phyloP scores from a whole-genome alignment of 257 asterid genomes.

The Solanum bulbocastanum region DNA sequence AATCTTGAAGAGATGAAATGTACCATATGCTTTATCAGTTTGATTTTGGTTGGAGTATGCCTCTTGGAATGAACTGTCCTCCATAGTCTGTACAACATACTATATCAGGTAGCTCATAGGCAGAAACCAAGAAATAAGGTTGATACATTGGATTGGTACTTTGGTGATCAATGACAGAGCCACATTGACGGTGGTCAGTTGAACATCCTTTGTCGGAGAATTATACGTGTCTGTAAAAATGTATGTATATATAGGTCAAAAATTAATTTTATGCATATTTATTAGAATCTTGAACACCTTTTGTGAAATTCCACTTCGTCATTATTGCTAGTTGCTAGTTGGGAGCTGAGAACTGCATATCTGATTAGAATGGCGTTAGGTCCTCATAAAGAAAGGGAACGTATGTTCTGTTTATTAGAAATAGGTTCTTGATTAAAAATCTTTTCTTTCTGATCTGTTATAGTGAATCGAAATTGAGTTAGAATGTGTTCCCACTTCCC shows the following conservation, averaged over 20 bases:
- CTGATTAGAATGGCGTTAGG: neutral
- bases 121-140: neutral
- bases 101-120: neutral
- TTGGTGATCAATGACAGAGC: neutral
- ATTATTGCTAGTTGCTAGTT: neutral
- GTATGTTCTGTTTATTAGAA: neutral
- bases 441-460: neutral
- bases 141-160: neutral
- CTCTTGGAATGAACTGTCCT: neutral
- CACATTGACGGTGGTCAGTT: neutral
- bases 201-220: neutral
- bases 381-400: neutral
- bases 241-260: neutral
- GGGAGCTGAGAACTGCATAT: neutral
- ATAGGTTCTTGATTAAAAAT: neutral
- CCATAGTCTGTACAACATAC: neutral
- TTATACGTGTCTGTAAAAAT: neutral
- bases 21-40: neutral
- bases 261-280: neutral
- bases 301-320: neutral
- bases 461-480: neutral
- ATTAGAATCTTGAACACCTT: neutral
- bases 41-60: neutral
- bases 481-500: neutral
- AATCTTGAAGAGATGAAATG: neutral